A percentile compares a stretch with the other conserved stretches of the same genome.
These are phyloP conservation scores for Ceratobasidium sp. DNA, from an alignment of 1,284 basidiomycete genomes.

Conservation along the genomic window DNA sequence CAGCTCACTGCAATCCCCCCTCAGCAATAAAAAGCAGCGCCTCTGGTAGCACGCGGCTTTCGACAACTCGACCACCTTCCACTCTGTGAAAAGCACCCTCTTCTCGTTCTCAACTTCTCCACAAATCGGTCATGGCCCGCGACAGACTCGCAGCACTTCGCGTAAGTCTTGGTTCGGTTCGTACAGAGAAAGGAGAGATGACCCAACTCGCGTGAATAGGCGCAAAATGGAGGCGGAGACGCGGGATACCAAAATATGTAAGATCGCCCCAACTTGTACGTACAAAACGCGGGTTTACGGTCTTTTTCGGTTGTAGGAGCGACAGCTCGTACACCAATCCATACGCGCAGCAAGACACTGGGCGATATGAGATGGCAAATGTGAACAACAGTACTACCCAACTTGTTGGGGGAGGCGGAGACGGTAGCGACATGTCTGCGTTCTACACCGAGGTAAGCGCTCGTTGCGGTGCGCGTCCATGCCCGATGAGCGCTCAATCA, in stretches of 20 bases:
- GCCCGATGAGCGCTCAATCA: constrained; percentile 4
- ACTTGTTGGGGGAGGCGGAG: constrained; percentile 53
- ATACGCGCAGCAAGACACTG: constrained; percentile 71
- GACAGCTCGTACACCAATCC: constrained; percentile 74
- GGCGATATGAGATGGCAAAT: constrained; percentile 74
- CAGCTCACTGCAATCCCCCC: constrained; percentile 13
- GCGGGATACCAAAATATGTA: constrained; percentile 64
- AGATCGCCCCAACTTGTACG: constrained; percentile 51
- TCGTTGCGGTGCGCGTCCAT: background rate
- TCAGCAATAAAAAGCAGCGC: constrained; percentile 30
- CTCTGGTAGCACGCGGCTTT: constrained; percentile 43
- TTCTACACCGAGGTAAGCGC: constrained; percentile 76
- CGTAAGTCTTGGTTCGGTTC: constrained; percentile 59
- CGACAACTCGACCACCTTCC: constrained; percentile 18
- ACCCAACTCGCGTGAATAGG: constrained; percentile 57
- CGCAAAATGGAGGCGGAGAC: constrained; percentile 69
- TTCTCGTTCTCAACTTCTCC: background rate
- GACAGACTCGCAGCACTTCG: constrained; percentile 86
- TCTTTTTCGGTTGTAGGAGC: constrained; percentile 46
- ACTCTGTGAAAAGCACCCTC: background rate
- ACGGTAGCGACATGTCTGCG: constrained; percentile 67
- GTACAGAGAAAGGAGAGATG: background rate
- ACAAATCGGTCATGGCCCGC: constrained; percentile 68
- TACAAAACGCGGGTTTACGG: constrained; percentile 7
- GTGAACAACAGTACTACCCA: constrained; percentile 67